Evolutionary conservation across 495 filamentous ascomycete genomes (phyloP), one percentile per base, ranked within the genome.

Genomic region (Xylaria bambusicola): DNA sequence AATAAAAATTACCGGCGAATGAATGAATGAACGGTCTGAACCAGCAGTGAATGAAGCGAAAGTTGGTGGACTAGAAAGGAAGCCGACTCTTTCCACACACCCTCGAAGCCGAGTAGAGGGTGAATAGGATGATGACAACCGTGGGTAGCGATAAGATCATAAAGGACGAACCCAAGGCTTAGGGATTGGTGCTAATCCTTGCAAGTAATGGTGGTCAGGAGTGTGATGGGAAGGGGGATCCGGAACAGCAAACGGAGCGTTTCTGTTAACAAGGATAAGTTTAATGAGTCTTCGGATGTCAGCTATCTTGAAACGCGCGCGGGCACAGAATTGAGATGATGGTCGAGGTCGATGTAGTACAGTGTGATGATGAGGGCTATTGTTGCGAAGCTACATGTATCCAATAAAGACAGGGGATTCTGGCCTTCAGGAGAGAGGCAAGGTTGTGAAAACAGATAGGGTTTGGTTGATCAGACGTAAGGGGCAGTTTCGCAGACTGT

Each of bases 21-120:
- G 59, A 73, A 66, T 69, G 60, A 78, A 80, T 74, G 75, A 81
- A 73, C 66, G 77, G 74, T 81, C 81, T 83, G 81, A 83, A 72
- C 81, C 81, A 83, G 81, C 81, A 83, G 81, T 70, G 74, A 66
- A 72, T 72, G 67, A 80, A 71, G 51, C 62, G 72, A 75, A 68
- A 69, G 67, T 72, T 67, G 66, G 69, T 56, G 72, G 69, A 66
- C 73, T 75, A 77, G 66, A 66, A 72, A 71, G 62, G 62, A 62
- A 51, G 63, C 58, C 60, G 62, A 64, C 63, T 62, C 60, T 71
- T 66, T 66, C 65, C 71, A 69, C 66, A 69, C 66, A 62, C 69
- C 68, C 68, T 68, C 56, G 47, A 60, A 63, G 61, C 65, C 59
- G 56, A 67, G 62, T 62, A 33, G 66, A 74, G 62, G 63, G 65